A percentile compares a stretch with the other conserved stretches of the same genome.
phyloP scores from a whole-genome alignment of 495 filamentous ascomycete species.

The Achaetomiella virescens region DNA sequence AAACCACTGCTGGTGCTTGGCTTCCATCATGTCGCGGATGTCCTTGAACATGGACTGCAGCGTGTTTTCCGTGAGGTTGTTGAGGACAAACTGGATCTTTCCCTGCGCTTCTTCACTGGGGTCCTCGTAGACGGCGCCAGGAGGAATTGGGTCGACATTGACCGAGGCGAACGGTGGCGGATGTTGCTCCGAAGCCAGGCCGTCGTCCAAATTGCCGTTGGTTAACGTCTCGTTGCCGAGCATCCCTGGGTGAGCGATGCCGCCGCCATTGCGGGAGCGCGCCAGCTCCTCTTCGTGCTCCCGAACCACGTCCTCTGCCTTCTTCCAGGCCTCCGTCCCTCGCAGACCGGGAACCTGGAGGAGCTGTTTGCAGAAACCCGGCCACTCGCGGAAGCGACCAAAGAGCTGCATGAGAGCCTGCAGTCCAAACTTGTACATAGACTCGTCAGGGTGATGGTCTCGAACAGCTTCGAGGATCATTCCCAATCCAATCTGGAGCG shows the following conservation, averaged over 20 bases:
- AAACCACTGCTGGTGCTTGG: conserved; percentile 90
- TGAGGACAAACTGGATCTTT: conserved; percentile 90
- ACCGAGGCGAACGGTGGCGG: conserved; percentile 64
- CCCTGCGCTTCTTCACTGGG: conserved; percentile 81
- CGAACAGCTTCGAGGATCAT: conserved; percentile 95
- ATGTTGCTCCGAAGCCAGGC: conserved; percentile 45
- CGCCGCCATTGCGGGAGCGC: conserved; percentile 39
- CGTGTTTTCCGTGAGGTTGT: conserved; percentile 89
- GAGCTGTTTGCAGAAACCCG: conserved; percentile 76
- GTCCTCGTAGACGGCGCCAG: conserved; percentile 60
- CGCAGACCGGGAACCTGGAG: conserved; percentile 73
- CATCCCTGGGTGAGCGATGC: conserved; percentile 11
- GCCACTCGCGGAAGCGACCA: conserved; percentile 81
- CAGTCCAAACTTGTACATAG: conserved; percentile 98
- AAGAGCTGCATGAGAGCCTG: conserved; percentile 88
- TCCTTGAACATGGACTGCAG: conserved; percentile 74
- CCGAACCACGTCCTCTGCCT: conserved; percentile 72
- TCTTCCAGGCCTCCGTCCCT: conserved; percentile 74
- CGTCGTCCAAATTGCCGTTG: conserved; percentile 64
- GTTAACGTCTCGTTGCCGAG: conserved; percentile 31
- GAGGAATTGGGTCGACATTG: conserved; percentile 60
- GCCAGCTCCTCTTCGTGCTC: conserved; percentile 51
- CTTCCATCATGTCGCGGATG: conserved; percentile 67
- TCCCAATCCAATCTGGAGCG: conserved; percentile 81
- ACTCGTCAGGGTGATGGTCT: conserved; percentile 68